Evolutionary conservation across 2,329 filamentous ascomycete species (phyloP).

Genomic region (Xylaria arbuscula): DNA sequence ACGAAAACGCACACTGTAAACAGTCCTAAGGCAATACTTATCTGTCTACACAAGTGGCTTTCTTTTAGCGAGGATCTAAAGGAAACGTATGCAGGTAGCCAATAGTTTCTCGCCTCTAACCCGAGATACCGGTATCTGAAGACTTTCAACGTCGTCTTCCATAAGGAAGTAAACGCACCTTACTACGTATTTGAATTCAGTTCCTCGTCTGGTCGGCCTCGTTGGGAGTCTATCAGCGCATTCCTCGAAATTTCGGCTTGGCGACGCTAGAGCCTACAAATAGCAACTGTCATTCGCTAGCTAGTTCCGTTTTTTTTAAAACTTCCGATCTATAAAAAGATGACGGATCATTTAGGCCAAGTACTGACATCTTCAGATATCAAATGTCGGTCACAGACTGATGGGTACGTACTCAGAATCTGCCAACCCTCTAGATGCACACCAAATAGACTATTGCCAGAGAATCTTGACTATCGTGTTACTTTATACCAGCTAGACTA

Average conservation of each 20-base stretch:
- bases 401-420: background rate
- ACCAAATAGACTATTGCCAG: background rate
- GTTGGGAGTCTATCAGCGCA: background rate
- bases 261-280: background rate
- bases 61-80: constrained; percentile 2
- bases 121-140: background rate
- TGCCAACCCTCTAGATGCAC: background rate
- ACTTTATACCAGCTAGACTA: constrained; percentile 5
- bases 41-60: background rate
- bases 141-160: background rate
- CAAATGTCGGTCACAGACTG: constrained; percentile 25
- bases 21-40: background rate
- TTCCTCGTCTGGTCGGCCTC: constrained; percentile 2
- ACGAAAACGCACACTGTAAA: background rate
- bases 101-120: background rate
- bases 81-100: background rate
- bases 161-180: background rate
- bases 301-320: constrained; percentile 6
- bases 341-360: constrained; percentile 23
- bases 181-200: background rate
- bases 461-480: background rate
- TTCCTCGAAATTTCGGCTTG: background rate
- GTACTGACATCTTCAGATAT: constrained; percentile 8
- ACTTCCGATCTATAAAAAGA: constrained; percentile 11
- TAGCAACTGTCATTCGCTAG: constrained; percentile 4